phyloP scores from a whole-genome alignment of 192 early-diverging fungal genomes.

The Haplosporangium gracile region DNA sequence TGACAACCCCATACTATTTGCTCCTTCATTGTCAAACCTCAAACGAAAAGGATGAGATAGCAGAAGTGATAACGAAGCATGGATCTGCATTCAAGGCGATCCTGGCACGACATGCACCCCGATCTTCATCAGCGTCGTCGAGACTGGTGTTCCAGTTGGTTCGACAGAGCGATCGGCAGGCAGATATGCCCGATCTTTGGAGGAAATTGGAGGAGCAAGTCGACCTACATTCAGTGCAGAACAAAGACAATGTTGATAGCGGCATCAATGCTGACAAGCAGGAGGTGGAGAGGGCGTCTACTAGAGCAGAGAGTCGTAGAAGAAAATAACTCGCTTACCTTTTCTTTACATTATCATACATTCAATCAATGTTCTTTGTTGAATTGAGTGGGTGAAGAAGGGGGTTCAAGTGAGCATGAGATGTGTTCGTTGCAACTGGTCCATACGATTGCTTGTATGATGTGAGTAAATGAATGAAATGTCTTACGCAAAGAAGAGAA shows the following conservation, averaged over 20 bases:
- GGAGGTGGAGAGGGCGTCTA: not conserved
- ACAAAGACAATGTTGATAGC: not conserved
- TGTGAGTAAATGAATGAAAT: too few relatives aligned
- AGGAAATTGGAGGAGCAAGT: conserved; percentile 17
- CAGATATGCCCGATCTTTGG: conserved; percentile 41
- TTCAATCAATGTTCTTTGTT: too few relatives aligned
- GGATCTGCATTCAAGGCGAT: conserved; percentile 36
- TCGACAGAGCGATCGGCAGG: conserved; percentile 32
- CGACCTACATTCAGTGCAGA: not conserved
- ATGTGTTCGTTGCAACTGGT: too few relatives aligned
- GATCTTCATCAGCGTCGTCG: conserved; percentile 20
- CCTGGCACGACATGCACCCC: conserved; percentile 38
- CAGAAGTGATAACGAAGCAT: conserved; percentile 25
- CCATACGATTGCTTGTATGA: too few relatives aligned
- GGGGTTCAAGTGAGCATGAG: too few relatives aligned
- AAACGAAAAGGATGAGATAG: conserved; percentile 31
- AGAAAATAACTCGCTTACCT: not conserved
- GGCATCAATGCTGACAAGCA: not conserved
- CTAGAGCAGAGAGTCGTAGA: not conserved
- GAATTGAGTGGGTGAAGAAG: too few relatives aligned
- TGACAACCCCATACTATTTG: not conserved
- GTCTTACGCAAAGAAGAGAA: too few relatives aligned
- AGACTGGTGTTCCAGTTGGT: conserved; percentile 37
- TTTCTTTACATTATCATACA: too few relatives aligned
- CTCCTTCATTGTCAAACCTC: not conserved